These are phyloP conservation scores for Dianthus caryophyllus DNA, from an alignment of 148 eudicot species.

Conservation along the genomic window DNA sequence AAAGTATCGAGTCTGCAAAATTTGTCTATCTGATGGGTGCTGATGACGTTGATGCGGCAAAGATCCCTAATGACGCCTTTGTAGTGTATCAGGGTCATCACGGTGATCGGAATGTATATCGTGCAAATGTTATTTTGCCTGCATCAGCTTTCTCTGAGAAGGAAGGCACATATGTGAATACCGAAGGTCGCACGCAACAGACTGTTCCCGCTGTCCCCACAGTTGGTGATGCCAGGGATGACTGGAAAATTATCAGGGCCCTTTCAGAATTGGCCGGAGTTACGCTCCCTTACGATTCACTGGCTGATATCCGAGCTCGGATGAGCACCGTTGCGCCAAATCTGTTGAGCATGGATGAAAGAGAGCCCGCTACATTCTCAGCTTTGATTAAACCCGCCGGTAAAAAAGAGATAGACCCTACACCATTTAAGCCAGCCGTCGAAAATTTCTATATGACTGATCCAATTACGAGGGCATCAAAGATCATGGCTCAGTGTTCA, in stretches of 20 bases:
- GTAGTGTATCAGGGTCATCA: constrained; percentile 99
- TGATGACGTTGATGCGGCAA: constrained; percentile 73
- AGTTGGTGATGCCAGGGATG: constrained; percentile 95
- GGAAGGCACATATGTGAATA: constrained; percentile 81
- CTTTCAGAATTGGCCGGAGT: constrained; percentile 83
- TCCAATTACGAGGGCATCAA: constrained; percentile 88
- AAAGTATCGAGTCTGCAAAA: constrained; percentile 71
- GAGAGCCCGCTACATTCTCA: constrained; percentile 69
- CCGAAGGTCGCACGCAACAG: constrained; percentile 81
- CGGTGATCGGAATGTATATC: constrained; percentile 81
- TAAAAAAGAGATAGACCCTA: constrained; percentile 32
- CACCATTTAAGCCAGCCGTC: constrained; percentile 56
- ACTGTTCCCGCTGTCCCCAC: constrained; percentile 93
- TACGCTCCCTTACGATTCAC: constrained; percentile 60
- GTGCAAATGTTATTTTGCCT: constrained; percentile 89
- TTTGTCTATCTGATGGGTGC: constrained; percentile 92
- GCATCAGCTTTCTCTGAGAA: constrained; percentile 89
- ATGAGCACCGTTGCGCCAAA: constrained; percentile 83
- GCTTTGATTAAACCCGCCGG: constrained; percentile 54
- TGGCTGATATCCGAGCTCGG: constrained; percentile 50
- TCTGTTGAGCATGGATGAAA: constrained; percentile 63
- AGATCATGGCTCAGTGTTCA: constrained; percentile 97
- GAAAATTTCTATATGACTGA: constrained; percentile 98
- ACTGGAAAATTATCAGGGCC: constrained; percentile 92
- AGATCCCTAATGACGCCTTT: constrained; percentile 73